Evolutionary conservation across 2,329 filamentous ascomycete species (phyloP).

Genomic region (Xylariales sp.): DNA sequence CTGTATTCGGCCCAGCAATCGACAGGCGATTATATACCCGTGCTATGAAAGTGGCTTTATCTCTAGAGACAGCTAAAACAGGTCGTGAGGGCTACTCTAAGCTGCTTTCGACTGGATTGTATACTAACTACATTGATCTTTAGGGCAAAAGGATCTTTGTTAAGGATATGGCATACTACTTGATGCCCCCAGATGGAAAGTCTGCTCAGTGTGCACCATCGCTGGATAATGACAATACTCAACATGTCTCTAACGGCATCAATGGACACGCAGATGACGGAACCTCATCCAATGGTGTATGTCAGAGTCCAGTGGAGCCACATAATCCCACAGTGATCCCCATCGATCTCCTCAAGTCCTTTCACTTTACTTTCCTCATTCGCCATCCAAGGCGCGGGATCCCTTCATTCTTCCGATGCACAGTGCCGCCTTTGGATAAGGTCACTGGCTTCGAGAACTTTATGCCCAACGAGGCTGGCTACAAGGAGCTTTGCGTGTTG

Average conservation of each 20-base stretch:
- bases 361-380: constrained; percentile 96
- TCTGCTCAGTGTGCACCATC: constrained; percentile 72
- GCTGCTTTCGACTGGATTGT: too few relatives aligned
- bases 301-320: constrained; percentile 40
- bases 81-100: too few relatives aligned
- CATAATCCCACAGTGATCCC: constrained; percentile 86
- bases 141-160: constrained; percentile 92
- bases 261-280: constrained; percentile 13
- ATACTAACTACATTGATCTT: constrained; percentile 25
- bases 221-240: constrained; percentile 54
- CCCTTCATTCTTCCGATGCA: constrained; percentile 93
- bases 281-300: constrained; percentile 4
- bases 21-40: too few relatives aligned
- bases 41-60: too few relatives aligned
- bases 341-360: constrained; percentile 65
- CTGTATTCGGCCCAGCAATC: too few relatives aligned
- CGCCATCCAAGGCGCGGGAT: constrained; percentile 90
- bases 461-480: constrained; percentile 84
- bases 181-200: constrained; percentile 70
- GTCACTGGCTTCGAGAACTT: constrained; percentile 85
- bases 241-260: constrained; percentile 13
- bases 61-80: too few relatives aligned
- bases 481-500: constrained; percentile 77
- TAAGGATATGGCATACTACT: constrained; percentile 95
- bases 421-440: constrained; percentile 76